Evolutionary conservation across 768 basidiomycete species (phyloP).

Genomic region (Lanmaoa rubissima): DNA sequence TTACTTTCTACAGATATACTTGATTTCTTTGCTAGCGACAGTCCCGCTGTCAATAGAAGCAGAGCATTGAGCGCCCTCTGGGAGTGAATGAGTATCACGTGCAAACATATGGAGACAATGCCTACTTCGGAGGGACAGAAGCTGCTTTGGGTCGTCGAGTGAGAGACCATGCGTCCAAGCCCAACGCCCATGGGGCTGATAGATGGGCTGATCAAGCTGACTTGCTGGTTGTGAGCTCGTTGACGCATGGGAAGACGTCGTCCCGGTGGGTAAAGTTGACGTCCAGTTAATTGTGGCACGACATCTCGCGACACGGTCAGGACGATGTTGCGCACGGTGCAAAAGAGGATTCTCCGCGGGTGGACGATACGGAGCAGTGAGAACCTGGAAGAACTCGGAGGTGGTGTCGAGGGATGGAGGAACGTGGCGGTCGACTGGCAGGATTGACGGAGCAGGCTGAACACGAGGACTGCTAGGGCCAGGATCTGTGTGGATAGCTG

Average conservation of each 20-base stretch:
- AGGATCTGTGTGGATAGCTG: constrained; percentile 11
- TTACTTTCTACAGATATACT: constrained; percentile 39
- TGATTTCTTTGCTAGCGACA: constrained; percentile 28
- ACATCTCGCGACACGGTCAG: constrained; percentile 25
- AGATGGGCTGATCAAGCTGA: constrained; percentile 25
- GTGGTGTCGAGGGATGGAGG: constrained; percentile 23
- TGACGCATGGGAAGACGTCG: background rate
- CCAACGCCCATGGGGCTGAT: constrained; percentile 33
- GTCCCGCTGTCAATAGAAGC: constrained; percentile 37
- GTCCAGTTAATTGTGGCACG: constrained; percentile 31
- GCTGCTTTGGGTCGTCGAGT: constrained; percentile 26
- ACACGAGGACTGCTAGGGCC: constrained; percentile 18
- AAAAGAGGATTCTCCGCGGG: background rate
- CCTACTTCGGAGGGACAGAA: constrained; percentile 29
- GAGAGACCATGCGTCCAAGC: constrained; percentile 31
- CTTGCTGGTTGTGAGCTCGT: constrained; percentile 1
- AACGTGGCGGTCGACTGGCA: constrained; percentile 3
- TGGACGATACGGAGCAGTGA: constrained; percentile 26
- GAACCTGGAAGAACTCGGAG: constrained; percentile 31
- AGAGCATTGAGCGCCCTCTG: constrained; percentile 38
- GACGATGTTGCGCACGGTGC: constrained; percentile 15
- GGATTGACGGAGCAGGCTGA: constrained; percentile 6
- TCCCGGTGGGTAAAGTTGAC: background rate
- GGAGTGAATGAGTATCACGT: constrained; percentile 6
- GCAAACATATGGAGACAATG: background rate